Evolutionary conservation across 495 filamentous ascomycete species (phyloP), one percentile per base, ranked within the genome.

Genomic region (Venustampulla echinocandica): DNA sequence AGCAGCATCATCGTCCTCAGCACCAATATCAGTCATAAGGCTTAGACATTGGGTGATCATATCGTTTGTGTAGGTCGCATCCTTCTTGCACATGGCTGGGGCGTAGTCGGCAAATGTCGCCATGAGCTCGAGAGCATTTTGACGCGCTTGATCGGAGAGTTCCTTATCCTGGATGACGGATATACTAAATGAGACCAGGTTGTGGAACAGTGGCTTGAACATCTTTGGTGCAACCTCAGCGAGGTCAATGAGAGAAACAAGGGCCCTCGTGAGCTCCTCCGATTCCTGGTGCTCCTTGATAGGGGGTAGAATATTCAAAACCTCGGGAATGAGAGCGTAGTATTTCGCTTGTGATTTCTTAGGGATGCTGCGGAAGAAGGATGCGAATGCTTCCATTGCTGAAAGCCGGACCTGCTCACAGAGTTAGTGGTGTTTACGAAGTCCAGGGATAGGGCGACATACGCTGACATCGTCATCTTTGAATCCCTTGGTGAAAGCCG

Each of bases 21-120:
- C 71, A 27, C 90, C 93, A 50, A 99, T 81, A 64, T 99, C 93
- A n/a, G 93, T 99, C 93, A 99, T 97, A 57, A 99, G 66, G 53
- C 92, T 97, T 52, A 99, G 69, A 61, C 93, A 99, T 65, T 99
- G 93, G 0, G 89, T 97, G 55, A 99, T 90, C 93, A 99, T 99
- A 51, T 95, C 87, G 42, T 73, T 77, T 6, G 90, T 90, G 64
- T 93, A 99, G 13, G 77, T 81, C 3, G 83, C 62, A 59, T 99
- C 88, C 57, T 96, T 97, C 63, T 79, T 82, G 70, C 92, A 97
- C 82, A 96, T 94, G 21, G 80, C 77, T 10, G 93, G 86, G 1
- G 82, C 82, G 53, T 92, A 90, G 55, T 99, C 93, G 49, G 93
- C 92, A 65, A 99, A 99, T 1, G 93, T 99, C 21, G 89, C 90